Conservation (phyloP, 805 yeast genomes). For the baker's yeast (Saccharomyces cerevisiae) region DNA sequence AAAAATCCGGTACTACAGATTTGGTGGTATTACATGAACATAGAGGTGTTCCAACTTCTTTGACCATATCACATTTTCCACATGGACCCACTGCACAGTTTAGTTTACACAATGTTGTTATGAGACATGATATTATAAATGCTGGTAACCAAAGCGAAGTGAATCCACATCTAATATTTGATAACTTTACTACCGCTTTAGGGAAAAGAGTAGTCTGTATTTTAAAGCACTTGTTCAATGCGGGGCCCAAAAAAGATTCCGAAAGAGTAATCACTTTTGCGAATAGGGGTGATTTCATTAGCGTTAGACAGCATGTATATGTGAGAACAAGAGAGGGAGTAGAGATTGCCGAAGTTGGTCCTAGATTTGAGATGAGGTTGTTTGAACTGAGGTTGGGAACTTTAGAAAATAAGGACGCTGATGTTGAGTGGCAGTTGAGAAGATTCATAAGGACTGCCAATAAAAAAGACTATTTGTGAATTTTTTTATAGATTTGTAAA, state of each 20-base stretch:
- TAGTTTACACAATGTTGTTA: constrained; percentile 86
- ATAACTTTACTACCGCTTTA: constrained; percentile 70
- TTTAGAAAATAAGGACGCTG: constrained; percentile 91
- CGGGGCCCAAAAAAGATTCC: constrained; percentile 87
- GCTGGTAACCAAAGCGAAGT: constrained; percentile 86
- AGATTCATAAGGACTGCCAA: constrained; percentile 92
- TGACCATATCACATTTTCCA: constrained; percentile 90
- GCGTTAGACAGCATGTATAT: constrained; percentile 91
- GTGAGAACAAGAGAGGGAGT: constrained; percentile 82
- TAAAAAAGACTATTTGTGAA: constrained; percentile 73
- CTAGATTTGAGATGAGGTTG: constrained; percentile 94
- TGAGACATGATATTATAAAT: constrained; percentile 84
- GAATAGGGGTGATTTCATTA: constrained; percentile 83
- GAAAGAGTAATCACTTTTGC: constrained; percentile 90
- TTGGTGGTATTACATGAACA: constrained; percentile 86
- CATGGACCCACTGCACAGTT: constrained; percentile 96
- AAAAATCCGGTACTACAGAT: constrained; percentile 74
- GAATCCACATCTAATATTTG: constrained; percentile 89
- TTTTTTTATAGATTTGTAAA: neutral
- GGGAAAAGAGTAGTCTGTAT: constrained; percentile 78
- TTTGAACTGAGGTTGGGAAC: constrained; percentile 86
- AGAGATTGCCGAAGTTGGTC: constrained; percentile 93
- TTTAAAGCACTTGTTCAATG: constrained; percentile 86
- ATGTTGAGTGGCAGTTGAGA: constrained; percentile 92
- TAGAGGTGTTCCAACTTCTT: constrained; percentile 93